Conservation (phyloP, 257 asterid species). For the Paulownia fortunei region DNA sequence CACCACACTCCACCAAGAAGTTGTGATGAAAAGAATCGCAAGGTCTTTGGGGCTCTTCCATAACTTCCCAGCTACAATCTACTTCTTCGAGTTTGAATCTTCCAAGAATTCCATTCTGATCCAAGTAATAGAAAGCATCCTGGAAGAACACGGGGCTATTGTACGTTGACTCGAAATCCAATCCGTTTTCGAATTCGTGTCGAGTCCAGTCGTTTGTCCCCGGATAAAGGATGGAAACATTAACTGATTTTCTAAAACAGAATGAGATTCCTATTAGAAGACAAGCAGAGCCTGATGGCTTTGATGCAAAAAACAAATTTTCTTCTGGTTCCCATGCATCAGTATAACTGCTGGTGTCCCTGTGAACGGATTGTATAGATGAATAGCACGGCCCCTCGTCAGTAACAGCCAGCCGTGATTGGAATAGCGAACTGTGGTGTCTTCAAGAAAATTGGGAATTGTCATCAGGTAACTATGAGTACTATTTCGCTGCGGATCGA, state of each 20-base stretch:
- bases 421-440: neutral
- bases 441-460: neutral
- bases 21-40: neutral
- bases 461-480: neutral
- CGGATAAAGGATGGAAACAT: neutral
- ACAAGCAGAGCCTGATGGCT: neutral
- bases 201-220: neutral
- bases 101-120: neutral
- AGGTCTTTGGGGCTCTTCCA: neutral
- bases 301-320: neutral
- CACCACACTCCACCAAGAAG: constrained; percentile 7
- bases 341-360: neutral
- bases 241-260: neutral
- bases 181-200: neutral
- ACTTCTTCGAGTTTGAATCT: neutral
- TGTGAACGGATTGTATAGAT: neutral
- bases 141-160: neutral
- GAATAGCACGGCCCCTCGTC: neutral
- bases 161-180: neutral
- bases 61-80: neutral
- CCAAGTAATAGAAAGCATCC: neutral
- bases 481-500: neutral
- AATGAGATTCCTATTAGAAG: neutral
- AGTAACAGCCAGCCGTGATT: constrained; percentile 5
- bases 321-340: neutral